Conservation (phyloP, 1,284 basidiomycete genomes). For the Sporisorium graminicola region DNA sequence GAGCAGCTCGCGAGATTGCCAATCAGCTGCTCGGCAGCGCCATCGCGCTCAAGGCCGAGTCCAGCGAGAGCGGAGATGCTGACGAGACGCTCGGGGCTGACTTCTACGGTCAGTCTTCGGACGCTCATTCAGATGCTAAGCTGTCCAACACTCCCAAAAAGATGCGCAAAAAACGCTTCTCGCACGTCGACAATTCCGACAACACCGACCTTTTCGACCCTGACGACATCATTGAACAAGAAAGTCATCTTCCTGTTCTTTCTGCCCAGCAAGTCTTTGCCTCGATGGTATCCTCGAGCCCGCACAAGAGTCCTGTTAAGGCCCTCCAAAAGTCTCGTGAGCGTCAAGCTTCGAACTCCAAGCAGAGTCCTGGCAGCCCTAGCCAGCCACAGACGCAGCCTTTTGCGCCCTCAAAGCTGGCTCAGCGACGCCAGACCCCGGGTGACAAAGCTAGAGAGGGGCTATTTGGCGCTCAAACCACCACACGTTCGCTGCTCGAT, state of each 20-base stretch:
- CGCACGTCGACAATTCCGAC: not conserved
- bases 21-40: slow-evolving; percentile 18
- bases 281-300: slow-evolving; percentile 16
- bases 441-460: not conserved
- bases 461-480: slow-evolving; percentile 31
- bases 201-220: not conserved
- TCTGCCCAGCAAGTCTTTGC: slow-evolving; percentile 36
- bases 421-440: slow-evolving; percentile 10
- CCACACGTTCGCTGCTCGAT: slow-evolving; percentile 35
- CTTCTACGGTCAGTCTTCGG: not conserved
- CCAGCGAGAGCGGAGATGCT: not conserved
- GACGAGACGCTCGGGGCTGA: not conserved
- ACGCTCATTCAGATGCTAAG: not conserved
- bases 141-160: slow-evolving; percentile 16
- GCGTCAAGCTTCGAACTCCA: slow-evolving; percentile 8
- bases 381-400: slow-evolving; percentile 23
- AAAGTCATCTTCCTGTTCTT: slow-evolving; percentile 13
- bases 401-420: slow-evolving; percentile 41
- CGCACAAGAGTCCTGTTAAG: slow-evolving; percentile 34
- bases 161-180: not conserved
- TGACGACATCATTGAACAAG: not conserved
- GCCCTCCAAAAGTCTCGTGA: slow-evolving; percentile 32
- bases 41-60: not conserved
- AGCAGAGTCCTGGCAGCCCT: slow-evolving; percentile 5
- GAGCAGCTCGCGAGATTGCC: slow-evolving; percentile 20